Base-by-base conservation (phyloP, 345 rosid genomes). In the Citrus australasica region DNA sequence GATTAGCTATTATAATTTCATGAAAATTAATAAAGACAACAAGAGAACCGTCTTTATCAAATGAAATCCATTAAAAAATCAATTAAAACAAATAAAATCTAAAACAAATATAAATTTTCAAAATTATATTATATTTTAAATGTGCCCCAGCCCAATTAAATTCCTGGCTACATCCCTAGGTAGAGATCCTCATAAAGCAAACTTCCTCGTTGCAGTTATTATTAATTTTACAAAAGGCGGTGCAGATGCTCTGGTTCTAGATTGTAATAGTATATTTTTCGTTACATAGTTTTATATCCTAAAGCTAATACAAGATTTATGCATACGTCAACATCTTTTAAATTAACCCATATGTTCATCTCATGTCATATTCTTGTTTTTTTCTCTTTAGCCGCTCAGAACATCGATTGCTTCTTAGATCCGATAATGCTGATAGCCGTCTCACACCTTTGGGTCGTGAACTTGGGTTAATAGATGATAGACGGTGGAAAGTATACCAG, bases 401-500 rank as follows among this genome's bases (percentile, higher is more conserved):
- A 82, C 93, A 95, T 78, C 87, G 99, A 63, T 87, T 95, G 73
- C 97, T 95, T 85, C 98, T 95, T 68, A 90, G 99, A 74, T 92
- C 88, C 71, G 99, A 95, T 85, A 95, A 95, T 84, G 97, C 99
- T 6, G 99, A 95, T 85, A 92, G 98, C 79, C 96, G 99, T 79
- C 98, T 95, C 79, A 95, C 99, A 24, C 98, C 99, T 80, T 76
- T 95, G 84, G 99, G 96, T 27, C 89, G 84, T 75, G 98, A 92
- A 81, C 88, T 95, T 78, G 99, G 99, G 76, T 65, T 95, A 86
- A 95, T 95, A 85, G 93, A 93, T 81, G 93, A 92, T 82, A 90
- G 95, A 78, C 93, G 95, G 71, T 95, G 99, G 99, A 86, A 87
- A 84, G 75, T 91, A 66, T 93, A 93, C 88, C 90, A 89, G 82